A percentile compares a stretch with the other conserved stretches of the same genome.
Evolutionary conservation across 768 basidiomycete genomes (phyloP).

Genomic region (Floccularia luteovirens): DNA sequence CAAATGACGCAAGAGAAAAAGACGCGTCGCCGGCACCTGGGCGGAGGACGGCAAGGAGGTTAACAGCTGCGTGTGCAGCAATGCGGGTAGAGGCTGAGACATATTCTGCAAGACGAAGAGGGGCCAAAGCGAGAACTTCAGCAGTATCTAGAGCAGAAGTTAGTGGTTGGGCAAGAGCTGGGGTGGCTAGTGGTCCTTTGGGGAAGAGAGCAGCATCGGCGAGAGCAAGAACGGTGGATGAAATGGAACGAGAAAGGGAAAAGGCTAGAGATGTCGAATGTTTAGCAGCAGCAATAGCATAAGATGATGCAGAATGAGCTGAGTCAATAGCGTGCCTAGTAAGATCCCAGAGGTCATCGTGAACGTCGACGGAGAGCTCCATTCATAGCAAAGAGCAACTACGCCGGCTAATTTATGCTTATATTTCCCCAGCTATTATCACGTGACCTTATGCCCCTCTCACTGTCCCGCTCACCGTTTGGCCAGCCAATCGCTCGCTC

Average conservation of each 20-base stretch:
- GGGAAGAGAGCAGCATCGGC: constrained; percentile 67
- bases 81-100: constrained; percentile 68
- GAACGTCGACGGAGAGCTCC: no score
- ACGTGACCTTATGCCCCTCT: no score
- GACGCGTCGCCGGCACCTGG: constrained; percentile 73
- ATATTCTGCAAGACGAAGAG: constrained; percentile 69
- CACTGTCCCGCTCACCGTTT: constrained; percentile 67
- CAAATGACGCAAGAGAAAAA: constrained; percentile 76
- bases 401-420: no score
- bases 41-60: constrained; percentile 64
- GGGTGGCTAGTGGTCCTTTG: constrained; percentile 48
- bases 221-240: constrained; percentile 47
- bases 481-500: constrained; percentile 76
- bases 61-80: constrained; percentile 71
- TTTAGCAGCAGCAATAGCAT: constrained; percentile 1
- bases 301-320: constrained; percentile 46
- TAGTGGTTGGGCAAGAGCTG: constrained; percentile 50
- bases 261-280: constrained; percentile 36
- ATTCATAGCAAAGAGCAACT: no score
- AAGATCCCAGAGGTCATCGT: no score
- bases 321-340: constrained; percentile 56
- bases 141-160: constrained; percentile 54
- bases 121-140: constrained; percentile 67
- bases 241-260: constrained; percentile 54
- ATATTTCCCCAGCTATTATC: no score